Conservation (phyloP, 164 flowering plant species). For the Piper longum region DNA sequence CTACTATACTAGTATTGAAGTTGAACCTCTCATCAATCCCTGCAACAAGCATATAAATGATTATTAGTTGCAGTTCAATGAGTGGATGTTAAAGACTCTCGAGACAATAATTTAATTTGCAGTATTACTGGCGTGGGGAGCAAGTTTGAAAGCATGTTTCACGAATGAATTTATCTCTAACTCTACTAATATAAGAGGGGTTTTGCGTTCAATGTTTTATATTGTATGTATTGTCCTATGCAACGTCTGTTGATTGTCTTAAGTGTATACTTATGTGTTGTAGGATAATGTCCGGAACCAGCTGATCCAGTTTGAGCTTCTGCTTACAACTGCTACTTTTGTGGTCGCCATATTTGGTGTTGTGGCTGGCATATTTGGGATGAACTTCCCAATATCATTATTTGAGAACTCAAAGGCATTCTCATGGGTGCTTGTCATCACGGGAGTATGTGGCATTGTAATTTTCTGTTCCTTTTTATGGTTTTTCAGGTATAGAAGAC, state of each 20-base stretch:
- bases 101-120: too few relatives aligned
- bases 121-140: too few relatives aligned
- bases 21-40: too few relatives aligned
- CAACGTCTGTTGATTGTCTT: not conserved
- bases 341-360: conserved; percentile 93
- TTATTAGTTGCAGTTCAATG: too few relatives aligned
- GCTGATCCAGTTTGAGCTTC: conserved; percentile 85
- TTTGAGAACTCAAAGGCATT: conserved; percentile 52
- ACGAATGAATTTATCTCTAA: too few relatives aligned
- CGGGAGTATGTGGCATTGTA: conserved; percentile 39
- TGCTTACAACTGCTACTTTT: conserved; percentile 88
- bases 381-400: conserved; percentile 60
- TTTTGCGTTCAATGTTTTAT: not conserved
- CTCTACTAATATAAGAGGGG: not conserved
- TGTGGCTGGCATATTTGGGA: conserved; percentile 92
- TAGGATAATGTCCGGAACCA: conserved; percentile 97
- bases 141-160: too few relatives aligned
- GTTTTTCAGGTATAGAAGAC: conserved; percentile 69
- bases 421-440: conserved; percentile 71
- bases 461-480: conserved; percentile 60
- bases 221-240: not conserved
- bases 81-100: too few relatives aligned
- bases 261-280: not conserved
- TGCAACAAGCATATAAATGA: too few relatives aligned
- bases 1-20: too few relatives aligned